phyloP scores from a whole-genome alignment of 805 yeast genomes.

The Kockiozyma suomiensis region DNA sequence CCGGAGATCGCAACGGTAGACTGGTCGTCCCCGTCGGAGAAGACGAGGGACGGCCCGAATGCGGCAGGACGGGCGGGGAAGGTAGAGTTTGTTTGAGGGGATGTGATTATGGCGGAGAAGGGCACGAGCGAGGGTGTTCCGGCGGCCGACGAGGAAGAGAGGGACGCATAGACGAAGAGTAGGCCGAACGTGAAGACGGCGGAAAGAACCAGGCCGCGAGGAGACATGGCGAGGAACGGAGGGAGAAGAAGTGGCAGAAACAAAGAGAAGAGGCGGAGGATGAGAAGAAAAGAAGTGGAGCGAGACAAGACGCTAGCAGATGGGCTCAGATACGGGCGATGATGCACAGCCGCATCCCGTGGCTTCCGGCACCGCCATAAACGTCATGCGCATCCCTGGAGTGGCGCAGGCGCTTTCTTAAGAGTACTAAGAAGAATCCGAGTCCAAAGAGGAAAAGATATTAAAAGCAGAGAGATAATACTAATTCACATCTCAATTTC shows the following conservation, averaged over 20 bases:
- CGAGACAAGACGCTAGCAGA: neutral
- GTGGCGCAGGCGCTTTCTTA: neutral
- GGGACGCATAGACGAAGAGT: constrained; percentile 26
- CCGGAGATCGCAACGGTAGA: constrained; percentile 34
- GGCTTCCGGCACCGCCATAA: constrained; percentile 1
- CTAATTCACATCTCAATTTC: too few species aligned
- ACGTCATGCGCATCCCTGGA: constrained; percentile 5
- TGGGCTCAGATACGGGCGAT: neutral
- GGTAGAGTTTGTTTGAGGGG: constrained; percentile 40
- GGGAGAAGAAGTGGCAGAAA: neutral
- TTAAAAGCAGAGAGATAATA: too few species aligned
- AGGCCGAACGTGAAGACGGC: constrained; percentile 32
- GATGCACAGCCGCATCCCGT: neutral
- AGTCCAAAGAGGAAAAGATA: too few species aligned
- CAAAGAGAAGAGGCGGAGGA: neutral
- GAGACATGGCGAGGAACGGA: constrained; percentile 16
- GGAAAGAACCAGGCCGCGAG: constrained; percentile 30
- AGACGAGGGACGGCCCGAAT: constrained; percentile 39
- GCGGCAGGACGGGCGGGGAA: constrained; percentile 46
- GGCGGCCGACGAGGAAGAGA: constrained; percentile 20
- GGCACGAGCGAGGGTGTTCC: constrained; percentile 28
- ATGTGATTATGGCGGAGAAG: constrained; percentile 36
- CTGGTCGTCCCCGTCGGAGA: constrained; percentile 20
- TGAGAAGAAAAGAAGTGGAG: constrained; percentile 1
- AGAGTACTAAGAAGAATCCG: too few species aligned